phyloP scores from a whole-genome alignment of 1,139 yeast genomes.

The Kluyveromyces sp. region DNA sequence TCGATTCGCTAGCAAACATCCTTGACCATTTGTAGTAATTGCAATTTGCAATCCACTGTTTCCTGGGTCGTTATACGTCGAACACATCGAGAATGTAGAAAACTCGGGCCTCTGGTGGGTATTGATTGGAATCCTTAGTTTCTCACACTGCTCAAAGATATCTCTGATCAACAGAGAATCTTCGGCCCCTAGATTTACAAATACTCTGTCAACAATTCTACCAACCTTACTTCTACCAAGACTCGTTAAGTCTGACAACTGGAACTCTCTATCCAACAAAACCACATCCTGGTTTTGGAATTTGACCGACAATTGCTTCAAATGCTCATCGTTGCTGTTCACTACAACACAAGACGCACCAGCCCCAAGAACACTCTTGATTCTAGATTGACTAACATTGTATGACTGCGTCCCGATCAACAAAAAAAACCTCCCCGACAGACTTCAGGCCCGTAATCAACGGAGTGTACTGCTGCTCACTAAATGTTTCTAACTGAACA shows the following conservation, averaged over 20 bases:
- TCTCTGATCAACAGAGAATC: constrained; percentile 30
- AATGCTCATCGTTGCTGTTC: constrained; percentile 17
- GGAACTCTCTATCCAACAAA: constrained; percentile 34
- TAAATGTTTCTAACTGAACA: not conserved
- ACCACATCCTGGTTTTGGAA: constrained; percentile 22
- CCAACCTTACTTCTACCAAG: constrained; percentile 62
- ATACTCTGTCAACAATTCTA: constrained; percentile 64
- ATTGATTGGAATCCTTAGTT: constrained; percentile 71
- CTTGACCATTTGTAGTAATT: constrained; percentile 80
- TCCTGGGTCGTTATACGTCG: constrained; percentile 63
- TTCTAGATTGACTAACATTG: constrained; percentile 44
- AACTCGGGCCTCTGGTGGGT: constrained; percentile 64
- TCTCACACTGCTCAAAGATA: constrained; percentile 45
- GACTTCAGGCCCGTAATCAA: constrained; percentile 37
- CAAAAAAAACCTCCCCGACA: constrained; percentile 49
- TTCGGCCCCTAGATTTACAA: constrained; percentile 42
- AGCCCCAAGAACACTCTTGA: constrained; percentile 40
- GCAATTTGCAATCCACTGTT: constrained; percentile 61
- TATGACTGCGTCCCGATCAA: constrained; percentile 49
- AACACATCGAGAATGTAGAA: constrained; percentile 70
- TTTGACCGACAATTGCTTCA: constrained; percentile 12
- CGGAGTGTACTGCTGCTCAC: constrained; percentile 10
- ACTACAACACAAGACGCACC: constrained; percentile 56
- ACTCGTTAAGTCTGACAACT: constrained; percentile 38
- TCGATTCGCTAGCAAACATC: constrained; percentile 78